A percentile compares a stretch with the other conserved stretches of the same genome.
Conservation (phyloP, 768 basidiomycete genomes). For the Termitomyces sp. region DNA sequence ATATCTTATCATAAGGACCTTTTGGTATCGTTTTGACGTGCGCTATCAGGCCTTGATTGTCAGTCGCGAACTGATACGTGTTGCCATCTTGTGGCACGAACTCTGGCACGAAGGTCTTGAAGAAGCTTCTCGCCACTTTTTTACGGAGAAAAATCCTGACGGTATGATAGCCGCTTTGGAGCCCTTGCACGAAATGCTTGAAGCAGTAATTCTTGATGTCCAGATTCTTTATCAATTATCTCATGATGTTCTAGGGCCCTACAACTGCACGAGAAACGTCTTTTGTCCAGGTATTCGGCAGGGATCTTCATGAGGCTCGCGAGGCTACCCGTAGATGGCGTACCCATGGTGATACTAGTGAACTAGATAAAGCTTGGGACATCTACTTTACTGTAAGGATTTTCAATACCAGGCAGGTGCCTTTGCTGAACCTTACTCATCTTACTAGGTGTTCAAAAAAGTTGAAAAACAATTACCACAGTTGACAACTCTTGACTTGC, state of each 20-base stretch:
- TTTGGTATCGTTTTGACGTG: not conserved
- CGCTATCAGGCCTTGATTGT: slow-evolving; percentile 68
- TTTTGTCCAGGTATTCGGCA: slow-evolving; percentile 89
- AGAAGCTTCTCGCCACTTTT: slow-evolving; percentile 94
- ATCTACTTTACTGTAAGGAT: slow-evolving; percentile 84
- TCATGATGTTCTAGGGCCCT: slow-evolving; percentile 58
- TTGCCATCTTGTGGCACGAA: slow-evolving; percentile 98
- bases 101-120: slow-evolving; percentile 98
- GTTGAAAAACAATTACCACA: slow-evolving; percentile 91
- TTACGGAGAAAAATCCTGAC: slow-evolving; percentile 94
- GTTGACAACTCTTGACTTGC: slow-evolving; percentile 85
- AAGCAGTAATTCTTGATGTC: slow-evolving; percentile 46
- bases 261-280: slow-evolving; percentile 93
- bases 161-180: slow-evolving; percentile 95
- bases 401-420: not conserved
- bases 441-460: slow-evolving; percentile 82
- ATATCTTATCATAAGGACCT: slow-evolving; percentile 8
- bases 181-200: slow-evolving; percentile 89
- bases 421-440: not conserved
- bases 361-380: slow-evolving; percentile 98
- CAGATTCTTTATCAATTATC: not conserved
- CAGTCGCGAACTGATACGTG: slow-evolving; percentile 91
- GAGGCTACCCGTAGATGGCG: slow-evolving; percentile 88
- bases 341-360: slow-evolving; percentile 78
- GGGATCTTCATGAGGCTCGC: slow-evolving; percentile 88